Conservation (phyloP, 345 rosid genomes). For the Kandelia obovata region DNA sequence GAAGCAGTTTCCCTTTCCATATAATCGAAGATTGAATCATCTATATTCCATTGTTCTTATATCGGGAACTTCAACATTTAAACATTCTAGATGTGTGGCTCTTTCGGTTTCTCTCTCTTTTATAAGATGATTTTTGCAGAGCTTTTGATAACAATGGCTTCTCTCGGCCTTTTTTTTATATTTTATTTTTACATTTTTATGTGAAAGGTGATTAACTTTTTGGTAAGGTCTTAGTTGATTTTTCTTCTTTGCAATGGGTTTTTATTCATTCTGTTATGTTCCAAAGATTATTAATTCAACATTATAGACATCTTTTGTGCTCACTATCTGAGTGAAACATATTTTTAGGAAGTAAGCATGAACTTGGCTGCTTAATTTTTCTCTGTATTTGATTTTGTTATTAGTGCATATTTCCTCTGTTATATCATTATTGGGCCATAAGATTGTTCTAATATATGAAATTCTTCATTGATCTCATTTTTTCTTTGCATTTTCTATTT, state of each 20-base stretch:
- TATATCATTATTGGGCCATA: neutral
- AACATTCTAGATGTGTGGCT: too few relatives aligned
- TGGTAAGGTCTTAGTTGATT: slow-evolving; percentile 8
- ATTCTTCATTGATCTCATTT: neutral
- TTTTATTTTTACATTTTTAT: neutral
- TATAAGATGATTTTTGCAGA: neutral
- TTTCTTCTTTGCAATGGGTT: slow-evolving; percentile 8
- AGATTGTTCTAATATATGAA: neutral
- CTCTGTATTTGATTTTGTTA: too few relatives aligned
- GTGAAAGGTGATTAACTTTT: slow-evolving; percentile 5
- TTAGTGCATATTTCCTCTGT: too few relatives aligned
- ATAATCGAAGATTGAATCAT: neutral
- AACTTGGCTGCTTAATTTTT: slow-evolving; percentile 4
- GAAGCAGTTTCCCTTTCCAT: neutral
- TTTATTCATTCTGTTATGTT: slow-evolving; percentile 12
- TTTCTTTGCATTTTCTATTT: slow-evolving; percentile 5
- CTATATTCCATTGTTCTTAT: neutral
- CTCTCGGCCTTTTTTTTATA: neutral
- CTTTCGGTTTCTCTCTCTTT: neutral
- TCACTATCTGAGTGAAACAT: slow-evolving; percentile 17
- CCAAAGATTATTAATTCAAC: slow-evolving; percentile 12
- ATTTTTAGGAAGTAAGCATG: slow-evolving; percentile 25
- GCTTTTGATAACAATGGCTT: slow-evolving; percentile 3
- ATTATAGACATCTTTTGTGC: slow-evolving; percentile 10
- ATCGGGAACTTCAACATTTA: too few relatives aligned